Conservation (phyloP, 1,284 basidiomycete species). For the Singerocomus rubriflavus region DNA sequence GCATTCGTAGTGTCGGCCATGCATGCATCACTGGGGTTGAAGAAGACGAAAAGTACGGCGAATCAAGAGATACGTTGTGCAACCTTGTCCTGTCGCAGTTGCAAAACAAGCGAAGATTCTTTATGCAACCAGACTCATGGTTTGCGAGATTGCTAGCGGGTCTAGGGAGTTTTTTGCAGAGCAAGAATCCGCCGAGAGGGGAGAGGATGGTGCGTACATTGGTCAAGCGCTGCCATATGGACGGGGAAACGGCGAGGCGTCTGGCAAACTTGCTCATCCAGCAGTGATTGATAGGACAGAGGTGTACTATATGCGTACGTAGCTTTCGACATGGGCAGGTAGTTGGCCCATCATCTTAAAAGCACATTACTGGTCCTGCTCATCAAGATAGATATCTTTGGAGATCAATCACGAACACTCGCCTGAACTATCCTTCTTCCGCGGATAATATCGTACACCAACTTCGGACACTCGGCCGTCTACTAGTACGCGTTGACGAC, state of each 20-base stretch:
- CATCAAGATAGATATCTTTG: too few relatives aligned
- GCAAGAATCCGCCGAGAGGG: slow-evolving; percentile 22
- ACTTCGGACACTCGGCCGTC: too few relatives aligned
- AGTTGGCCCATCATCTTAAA: not conserved
- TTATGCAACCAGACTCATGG: slow-evolving; percentile 28
- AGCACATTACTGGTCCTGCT: too few relatives aligned
- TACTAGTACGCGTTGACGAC: too few relatives aligned
- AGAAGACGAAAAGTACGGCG: slow-evolving; percentile 27
- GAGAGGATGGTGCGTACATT: slow-evolving; percentile 27
- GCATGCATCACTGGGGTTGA: slow-evolving; percentile 33
- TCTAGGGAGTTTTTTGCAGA: slow-evolving; percentile 19
- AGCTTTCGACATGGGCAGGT: not conserved
- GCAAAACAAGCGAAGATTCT: slow-evolving; percentile 17
- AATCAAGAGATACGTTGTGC: slow-evolving; percentile 19
- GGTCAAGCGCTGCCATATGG: slow-evolving; percentile 29
- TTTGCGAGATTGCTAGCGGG: slow-evolving; percentile 23
- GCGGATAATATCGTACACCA: too few relatives aligned
- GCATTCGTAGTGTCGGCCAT: slow-evolving; percentile 26
- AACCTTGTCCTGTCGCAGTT: slow-evolving; percentile 19
- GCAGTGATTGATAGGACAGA: not conserved
- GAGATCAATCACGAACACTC: too few relatives aligned
- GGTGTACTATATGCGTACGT: not conserved
- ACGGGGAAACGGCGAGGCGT: slow-evolving; percentile 27
- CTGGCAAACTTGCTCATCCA: slow-evolving; percentile 15
- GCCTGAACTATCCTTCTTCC: too few relatives aligned